Conservation (phyloP, 805 yeast species). For the Pichia occidentalis region DNA sequence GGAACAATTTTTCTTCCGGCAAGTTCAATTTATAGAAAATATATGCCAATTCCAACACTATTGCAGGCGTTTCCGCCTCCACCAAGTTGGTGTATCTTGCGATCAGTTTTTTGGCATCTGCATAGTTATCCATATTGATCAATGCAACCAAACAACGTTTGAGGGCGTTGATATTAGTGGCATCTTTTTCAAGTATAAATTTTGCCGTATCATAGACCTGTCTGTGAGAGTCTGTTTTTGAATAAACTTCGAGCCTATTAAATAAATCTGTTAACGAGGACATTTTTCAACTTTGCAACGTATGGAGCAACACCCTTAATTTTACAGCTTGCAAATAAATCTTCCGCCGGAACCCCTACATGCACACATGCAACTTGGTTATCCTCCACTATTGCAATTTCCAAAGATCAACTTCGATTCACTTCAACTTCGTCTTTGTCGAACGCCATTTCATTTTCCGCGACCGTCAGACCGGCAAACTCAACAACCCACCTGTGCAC, state of each 20-base stretch:
- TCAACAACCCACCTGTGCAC: no score
- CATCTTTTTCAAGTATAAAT: constrained; percentile 24
- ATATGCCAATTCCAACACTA: constrained; percentile 49
- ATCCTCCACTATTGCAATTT: no score
- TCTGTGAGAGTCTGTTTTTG: constrained; percentile 31
- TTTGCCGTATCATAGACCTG: constrained; percentile 29
- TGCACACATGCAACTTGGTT: no score
- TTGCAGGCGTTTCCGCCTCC: constrained; percentile 14
- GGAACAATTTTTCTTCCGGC: constrained; percentile 17
- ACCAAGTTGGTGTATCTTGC: constrained; percentile 3
- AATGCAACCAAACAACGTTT: constrained; percentile 47
- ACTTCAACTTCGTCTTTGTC: no score
- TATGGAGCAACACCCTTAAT: background rate
- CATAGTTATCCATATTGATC: constrained; percentile 53
- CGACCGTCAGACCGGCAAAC: no score
- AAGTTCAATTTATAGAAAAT: constrained; percentile 47
- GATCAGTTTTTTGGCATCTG: constrained; percentile 35
- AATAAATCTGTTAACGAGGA: constrained; percentile 24
- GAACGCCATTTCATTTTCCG: no score
- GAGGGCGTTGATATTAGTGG: constrained; percentile 27
- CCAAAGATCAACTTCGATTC: no score
- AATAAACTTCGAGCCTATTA: constrained; percentile 30
- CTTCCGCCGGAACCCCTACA: no score
- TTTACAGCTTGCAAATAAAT: no score
- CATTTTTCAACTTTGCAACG: constrained; percentile 1